Conservation (phyloP, 2,329 filamentous ascomycete species). For the Neofusicoccum kwambonambiense region DNA sequence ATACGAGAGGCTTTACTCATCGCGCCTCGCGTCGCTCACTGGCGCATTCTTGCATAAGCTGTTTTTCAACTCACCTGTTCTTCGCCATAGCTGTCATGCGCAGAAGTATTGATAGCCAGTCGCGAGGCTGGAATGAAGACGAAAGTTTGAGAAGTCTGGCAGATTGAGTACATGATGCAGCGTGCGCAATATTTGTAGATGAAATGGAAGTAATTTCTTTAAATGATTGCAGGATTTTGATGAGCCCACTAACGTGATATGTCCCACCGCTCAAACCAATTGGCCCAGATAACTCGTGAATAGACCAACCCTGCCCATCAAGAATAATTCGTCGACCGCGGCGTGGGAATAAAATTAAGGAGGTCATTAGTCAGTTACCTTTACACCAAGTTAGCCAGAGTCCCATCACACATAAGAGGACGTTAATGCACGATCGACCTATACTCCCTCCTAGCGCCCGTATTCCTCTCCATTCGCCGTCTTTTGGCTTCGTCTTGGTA, state of each 20-base stretch:
- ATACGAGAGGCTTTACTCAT: neutral
- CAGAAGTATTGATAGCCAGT: neutral
- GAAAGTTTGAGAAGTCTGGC: neutral
- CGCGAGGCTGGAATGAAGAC: neutral
- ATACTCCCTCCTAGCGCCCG: conserved; percentile 45
- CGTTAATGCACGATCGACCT: neutral
- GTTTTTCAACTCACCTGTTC: neutral
- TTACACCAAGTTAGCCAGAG: neutral
- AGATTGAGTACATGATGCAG: too few relatives aligned
- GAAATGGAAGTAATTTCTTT: too few relatives aligned
- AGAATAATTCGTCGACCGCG: too few relatives aligned
- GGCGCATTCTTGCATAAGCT: neutral
- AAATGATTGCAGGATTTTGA: too few relatives aligned
- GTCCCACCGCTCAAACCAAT: too few relatives aligned
- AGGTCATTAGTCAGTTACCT: neutral
- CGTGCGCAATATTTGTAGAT: too few relatives aligned
- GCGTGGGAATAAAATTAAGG: neutral
- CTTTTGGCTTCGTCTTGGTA: conserved; percentile 52
- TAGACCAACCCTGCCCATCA: too few relatives aligned
- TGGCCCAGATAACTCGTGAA: too few relatives aligned
- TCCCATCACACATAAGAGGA: neutral
- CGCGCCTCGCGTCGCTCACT: neutral
- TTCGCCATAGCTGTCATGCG: neutral
- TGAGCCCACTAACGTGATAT: too few relatives aligned
- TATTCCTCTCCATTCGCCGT: conserved; percentile 44